Base-by-base conservation (phyloP, 1,284 basidiomycete genomes). In the Malassezia caprae region DNA sequence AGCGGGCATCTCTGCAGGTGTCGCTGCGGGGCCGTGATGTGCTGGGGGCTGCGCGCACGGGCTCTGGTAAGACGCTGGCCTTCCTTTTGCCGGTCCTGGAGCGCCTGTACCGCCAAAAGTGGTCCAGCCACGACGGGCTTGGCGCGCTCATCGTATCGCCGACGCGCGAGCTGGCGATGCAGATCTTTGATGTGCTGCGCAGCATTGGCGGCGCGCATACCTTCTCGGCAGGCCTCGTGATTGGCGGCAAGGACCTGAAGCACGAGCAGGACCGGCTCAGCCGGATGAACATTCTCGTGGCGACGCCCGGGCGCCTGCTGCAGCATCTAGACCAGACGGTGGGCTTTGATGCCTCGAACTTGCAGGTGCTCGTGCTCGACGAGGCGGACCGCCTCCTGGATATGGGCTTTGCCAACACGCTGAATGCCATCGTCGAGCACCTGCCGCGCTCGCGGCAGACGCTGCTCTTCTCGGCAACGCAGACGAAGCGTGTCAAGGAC, bases 301-400 rank as follows among this genome's bases (percentile, higher is more conserved):
- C 93, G 1, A 96, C 94, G 2, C 93, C 93, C 0, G 94, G 93
- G 15, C 82, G 94, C 51, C 78, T 98, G 27, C 78, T 98, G 50
- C 94, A 99, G 72, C 94, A 98, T 76, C 87, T 98, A 84, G 94
- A 98, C 73, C 90, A 96, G 76, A 96, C 94, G 0, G 82, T 90
- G 46, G 90, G 90, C 1, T 96, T 98, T 66, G 90, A 93, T 59
- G 84, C 84, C 32, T 85, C 87, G 62, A 88, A 90, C 67, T 77
- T 98, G 24, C 90, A 96, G 74, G 75, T 94, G 19, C 82, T 98
- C n/a, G 90, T 96, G 2, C 83, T 98, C 17, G 91, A 98, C 72
- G 91, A 98, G 79, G 91, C 91, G 1, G 91, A 98, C 73, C 84
- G 93, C 28, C 89, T 96, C 49, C 82, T 96, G 24, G 93, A 96